Evolutionary conservation across 169 alveolate genomes (phyloP), one percentile per base, ranked within the genome.

Genomic region (Eimeria necatrix): DNA sequence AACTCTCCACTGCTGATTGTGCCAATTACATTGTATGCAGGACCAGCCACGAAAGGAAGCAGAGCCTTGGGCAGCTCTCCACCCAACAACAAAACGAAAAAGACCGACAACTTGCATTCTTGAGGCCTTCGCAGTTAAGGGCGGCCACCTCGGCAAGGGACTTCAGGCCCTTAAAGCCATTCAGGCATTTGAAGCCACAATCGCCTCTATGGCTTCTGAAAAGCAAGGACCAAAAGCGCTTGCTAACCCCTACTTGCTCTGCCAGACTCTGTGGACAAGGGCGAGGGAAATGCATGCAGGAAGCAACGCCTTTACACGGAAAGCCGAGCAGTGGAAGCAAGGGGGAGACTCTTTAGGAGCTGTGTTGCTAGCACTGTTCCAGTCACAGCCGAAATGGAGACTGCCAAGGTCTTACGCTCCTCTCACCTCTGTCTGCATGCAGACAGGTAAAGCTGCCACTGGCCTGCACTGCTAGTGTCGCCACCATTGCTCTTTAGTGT

Each of bases 401-500:
- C 85, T 73, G 9, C 85, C 85, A 7, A 32, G 24, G 16, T 8
- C 26, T 41, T 73, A 32, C 53, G 51, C 56, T 10, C 85, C 85
- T 7, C 56, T 73, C 1, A 73, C 85, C 9, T 73, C 85, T 7
- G 56, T 20, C 51, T 73, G 85, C 53, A 73, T 73, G 85, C 85
- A 73, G 16, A 10, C 56, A 73, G 85, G 85, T 73, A 41, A 10
- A 18, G 68, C 68, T 14, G 41, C 41, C 41, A 32, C 41, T 32
- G 41, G 41, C 41, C 2, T 32, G 41, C 41, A 32, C 41, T 32
- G 41, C 41, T 32, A 32, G 41, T 32, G 41, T 32, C 41, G 41
- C 41, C 41, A 32, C 41, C 41, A 32, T 32, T 32, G 41, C 41
- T 32, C 41, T 32, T 32, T 32, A 32, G 41, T 32, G 41, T 32